These are phyloP conservation scores for Chimonanthus salicifolius DNA, from an alignment of 164 flowering plant genomes.

Conservation along the genomic window DNA sequence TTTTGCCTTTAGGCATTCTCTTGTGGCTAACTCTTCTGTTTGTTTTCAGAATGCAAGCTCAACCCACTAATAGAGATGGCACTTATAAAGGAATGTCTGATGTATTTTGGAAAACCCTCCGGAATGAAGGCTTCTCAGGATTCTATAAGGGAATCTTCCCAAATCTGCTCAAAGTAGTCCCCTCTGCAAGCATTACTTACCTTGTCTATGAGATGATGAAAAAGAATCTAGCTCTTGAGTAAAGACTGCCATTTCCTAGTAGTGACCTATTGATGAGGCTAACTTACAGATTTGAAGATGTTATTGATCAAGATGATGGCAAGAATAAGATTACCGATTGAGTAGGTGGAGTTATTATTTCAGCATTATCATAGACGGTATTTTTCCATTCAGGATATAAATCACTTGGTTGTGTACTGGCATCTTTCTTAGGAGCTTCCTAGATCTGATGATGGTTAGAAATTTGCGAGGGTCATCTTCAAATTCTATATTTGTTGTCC, in stretches of 20 bases:
- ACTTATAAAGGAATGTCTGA: conserved; percentile 75
- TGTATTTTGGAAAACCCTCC: conserved; percentile 63
- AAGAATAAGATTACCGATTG: conserved; percentile 20
- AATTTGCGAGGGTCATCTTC: conserved; percentile 1
- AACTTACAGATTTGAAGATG: conserved; percentile 16
- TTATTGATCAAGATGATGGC: conserved; percentile 23
- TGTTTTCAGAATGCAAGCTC: conserved; percentile 82
- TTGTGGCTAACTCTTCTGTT: conserved; percentile 6
- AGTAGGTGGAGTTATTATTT: conserved; percentile 20
- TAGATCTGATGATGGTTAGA: conserved; percentile 13
- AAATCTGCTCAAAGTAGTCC: conserved; percentile 85
- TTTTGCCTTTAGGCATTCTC: background rate
- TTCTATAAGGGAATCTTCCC: conserved; percentile 94
- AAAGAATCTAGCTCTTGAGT: conserved; percentile 64
- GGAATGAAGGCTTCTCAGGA: conserved; percentile 65
- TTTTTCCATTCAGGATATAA: conserved; percentile 4
- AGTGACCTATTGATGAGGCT: conserved; percentile 15
- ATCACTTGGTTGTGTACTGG: conserved; percentile 25
- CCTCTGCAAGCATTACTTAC: conserved; percentile 93
- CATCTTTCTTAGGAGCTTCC: background rate
- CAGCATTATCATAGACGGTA: conserved; percentile 14
- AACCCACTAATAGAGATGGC: conserved; percentile 25
- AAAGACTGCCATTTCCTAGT: conserved; percentile 11
- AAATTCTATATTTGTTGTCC: conserved; percentile 6
- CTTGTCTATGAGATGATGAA: conserved; percentile 87